Evolutionary conservation across 1,139 yeast species (phyloP), one percentile per base, ranked within the genome.

Genomic region (Geotrichum candidum): DNA sequence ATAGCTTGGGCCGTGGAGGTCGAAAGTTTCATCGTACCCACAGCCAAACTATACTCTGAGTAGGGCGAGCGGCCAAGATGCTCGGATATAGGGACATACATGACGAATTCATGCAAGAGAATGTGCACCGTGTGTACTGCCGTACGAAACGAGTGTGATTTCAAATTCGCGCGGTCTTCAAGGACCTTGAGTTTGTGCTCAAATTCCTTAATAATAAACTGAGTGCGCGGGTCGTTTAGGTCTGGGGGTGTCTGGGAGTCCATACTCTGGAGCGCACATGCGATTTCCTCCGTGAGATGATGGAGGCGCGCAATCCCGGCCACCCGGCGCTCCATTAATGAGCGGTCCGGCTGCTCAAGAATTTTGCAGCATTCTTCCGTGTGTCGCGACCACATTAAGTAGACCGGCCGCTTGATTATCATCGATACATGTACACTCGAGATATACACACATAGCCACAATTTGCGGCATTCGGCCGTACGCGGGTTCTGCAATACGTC

Each of bases 91-190:
- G 67, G 66, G 33, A 68, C 67, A 64, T 78, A 81, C 60, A 82
- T 70, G 51, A 77, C 79, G 3, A 84, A 84, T 70, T 86, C 95
- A 72, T 87, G 88, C 23, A 90, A 74, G 69, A 84, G 87, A 0
- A 94, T 92, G 67, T 87, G 90, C 15, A 88, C 85, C 0, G 94
- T 82, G 66, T 82, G 82, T 18, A 60, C 23, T n/a, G 46, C 27
- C 7, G 60, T 51, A 1, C 45, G 25, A 41, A 45, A 60, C 15
- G 55, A 11, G 22, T 29, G 51, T 22, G 60, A 59, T 2, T 52
- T 51, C n/a, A 53, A 25, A 10, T 46, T 38, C n/a, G 23, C 56
- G 25, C 35, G 25, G 9, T 46, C 51, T 9, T 52, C 31, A 7
- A 58, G 23, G 11, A 27, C 31, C 9, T 45, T 51, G 48, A 71